Percentiles rank a stretch among this genome's conserved stretches.
phyloP scores from a whole-genome alignment of 331 rosid genomes.

The Malus hybrid region DNA sequence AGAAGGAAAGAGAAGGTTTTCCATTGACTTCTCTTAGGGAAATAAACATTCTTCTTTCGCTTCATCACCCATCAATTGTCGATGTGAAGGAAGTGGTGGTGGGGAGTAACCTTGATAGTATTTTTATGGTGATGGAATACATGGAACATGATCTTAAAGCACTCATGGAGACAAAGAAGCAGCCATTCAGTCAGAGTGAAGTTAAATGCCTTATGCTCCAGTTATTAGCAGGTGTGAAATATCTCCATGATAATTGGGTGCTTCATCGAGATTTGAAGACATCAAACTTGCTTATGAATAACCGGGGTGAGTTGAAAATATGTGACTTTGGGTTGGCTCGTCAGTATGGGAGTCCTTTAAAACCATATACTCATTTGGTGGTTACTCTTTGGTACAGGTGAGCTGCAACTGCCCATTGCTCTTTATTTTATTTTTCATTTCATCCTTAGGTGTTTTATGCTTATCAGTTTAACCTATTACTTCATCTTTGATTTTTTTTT shows the following conservation, averaged over 20 bases:
- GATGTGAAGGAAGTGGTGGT: slow-evolving; percentile 97
- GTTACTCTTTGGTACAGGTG: slow-evolving; percentile 99
- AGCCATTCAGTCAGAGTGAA: slow-evolving; percentile 96
- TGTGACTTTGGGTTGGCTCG: slow-evolving; percentile 98
- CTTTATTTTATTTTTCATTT: not conserved
- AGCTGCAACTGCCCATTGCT: slow-evolving; percentile 24
- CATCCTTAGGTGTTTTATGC: not conserved
- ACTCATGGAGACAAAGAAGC: slow-evolving; percentile 91
- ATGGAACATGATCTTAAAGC: slow-evolving; percentile 98
- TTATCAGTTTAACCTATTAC: not conserved
- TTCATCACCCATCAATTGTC: slow-evolving; percentile 84
- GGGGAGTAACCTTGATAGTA: slow-evolving; percentile 93
- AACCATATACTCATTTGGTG: slow-evolving; percentile 90
- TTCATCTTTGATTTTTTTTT: not conserved
- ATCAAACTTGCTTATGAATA: slow-evolving; percentile 81
- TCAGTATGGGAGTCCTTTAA: slow-evolving; percentile 94
- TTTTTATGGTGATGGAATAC: slow-evolving; percentile 98
- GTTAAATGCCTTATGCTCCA: slow-evolving; percentile 95
- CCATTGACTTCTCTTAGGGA: slow-evolving; percentile 95
- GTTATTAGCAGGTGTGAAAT: slow-evolving; percentile 81
- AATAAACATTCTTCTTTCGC: slow-evolving; percentile 92
- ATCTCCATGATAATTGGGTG: slow-evolving; percentile 98
- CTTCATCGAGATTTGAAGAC: slow-evolving; percentile 96
- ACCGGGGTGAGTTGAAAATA: slow-evolving; percentile 88
- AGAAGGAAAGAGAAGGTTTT: slow-evolving; percentile 94